phyloP scores from a whole-genome alignment of 2,329 filamentous ascomycete genomes.

The Calonectria fujianensis region DNA sequence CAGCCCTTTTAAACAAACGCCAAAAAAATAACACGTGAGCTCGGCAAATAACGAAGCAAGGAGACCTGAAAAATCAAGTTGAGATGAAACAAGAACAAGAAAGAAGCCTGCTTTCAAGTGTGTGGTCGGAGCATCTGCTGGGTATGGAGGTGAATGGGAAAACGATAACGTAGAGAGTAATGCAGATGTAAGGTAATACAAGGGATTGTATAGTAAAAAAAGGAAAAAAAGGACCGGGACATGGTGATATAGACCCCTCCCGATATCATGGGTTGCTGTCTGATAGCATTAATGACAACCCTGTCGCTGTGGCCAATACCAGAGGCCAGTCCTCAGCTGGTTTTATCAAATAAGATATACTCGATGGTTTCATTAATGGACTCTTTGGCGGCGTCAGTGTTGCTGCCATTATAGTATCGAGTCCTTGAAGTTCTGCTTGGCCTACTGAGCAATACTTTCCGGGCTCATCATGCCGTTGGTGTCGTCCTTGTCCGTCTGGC shows the following conservation, averaged over 20 bases:
- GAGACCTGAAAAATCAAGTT: constrained; percentile 24
- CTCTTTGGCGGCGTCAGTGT: not conserved
- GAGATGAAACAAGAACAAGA: constrained; percentile 7
- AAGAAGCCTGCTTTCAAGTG: constrained; percentile 46
- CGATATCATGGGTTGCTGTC: constrained; percentile 34
- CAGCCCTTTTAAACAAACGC: constrained; percentile 42
- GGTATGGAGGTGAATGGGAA: constrained; percentile 42
- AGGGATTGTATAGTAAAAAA: constrained; percentile 44
- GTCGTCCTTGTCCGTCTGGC: constrained; percentile 78
- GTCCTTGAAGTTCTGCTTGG: constrained; percentile 46
- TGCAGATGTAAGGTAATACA: constrained; percentile 49
- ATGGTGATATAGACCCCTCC: constrained; percentile 5
- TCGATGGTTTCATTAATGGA: constrained; percentile 11
- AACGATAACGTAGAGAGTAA: constrained; percentile 38
- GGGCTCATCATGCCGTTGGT: constrained; percentile 89
- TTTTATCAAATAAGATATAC: constrained; percentile 19
- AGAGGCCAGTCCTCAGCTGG: constrained; percentile 8
- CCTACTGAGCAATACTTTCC: constrained; percentile 79
- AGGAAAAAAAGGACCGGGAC: constrained; percentile 2
- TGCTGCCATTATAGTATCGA: constrained; percentile 12
- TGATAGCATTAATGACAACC: constrained; percentile 25
- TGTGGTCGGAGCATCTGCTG: constrained; percentile 32
- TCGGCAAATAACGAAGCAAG: constrained; percentile 38
- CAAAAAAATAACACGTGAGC: constrained; percentile 40
- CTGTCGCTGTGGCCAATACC: constrained; percentile 14